Base-by-base conservation (phyloP, 2,329 filamentous ascomycete species). In the Chaetomium sp. region DNA sequence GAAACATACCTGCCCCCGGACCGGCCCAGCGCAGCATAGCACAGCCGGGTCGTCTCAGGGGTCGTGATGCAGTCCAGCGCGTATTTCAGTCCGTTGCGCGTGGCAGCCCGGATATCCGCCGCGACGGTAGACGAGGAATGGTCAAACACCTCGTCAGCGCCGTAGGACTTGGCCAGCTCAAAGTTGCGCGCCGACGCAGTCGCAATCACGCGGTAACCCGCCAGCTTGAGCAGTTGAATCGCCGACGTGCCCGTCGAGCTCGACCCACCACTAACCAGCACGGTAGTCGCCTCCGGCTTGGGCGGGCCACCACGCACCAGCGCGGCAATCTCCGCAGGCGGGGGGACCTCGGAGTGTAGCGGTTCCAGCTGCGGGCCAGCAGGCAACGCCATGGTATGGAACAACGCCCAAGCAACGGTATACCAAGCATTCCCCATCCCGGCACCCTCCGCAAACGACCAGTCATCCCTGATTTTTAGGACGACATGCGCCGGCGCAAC, bases 121-220 rank as follows among this genome's bases (percentile, higher is more conserved):
- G 62, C 71, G 58, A 68, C 72, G 1, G 64, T 67, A 0, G 70
- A 59, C 0, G 61, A 65, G 42, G 64, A 60, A 60, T 80, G 76
- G 64, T 81, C 76, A 60, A 79, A 78, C 5, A 67, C 69, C 4
- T 66, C 63, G 5, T 68, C 70, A 1, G 78, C 78, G 1, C 79
- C 78, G 36, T 68, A 71, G 0, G 54, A 55, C 38, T 68, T 66
- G n/a, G 71, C 72, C 1, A 77, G 67, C 2, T 70, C 69, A 50
- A 70, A 70, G 59, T 77, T 79, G 37, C 58, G 52, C 0, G 72
- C 68, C 0, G 76, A 76, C 59, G 72, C 75, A 1, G 75, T 78
- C 0, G 74, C 67, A n/a, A 79, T 71, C 3, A 73, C 69, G 0
- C 57, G 66, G 12, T 71, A 65, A 0, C 76, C 75, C 11, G 72